These are phyloP conservation scores for Naganishia randhawae DNA, from an alignment of 768 basidiomycete species.

Conservation along the genomic window DNA sequence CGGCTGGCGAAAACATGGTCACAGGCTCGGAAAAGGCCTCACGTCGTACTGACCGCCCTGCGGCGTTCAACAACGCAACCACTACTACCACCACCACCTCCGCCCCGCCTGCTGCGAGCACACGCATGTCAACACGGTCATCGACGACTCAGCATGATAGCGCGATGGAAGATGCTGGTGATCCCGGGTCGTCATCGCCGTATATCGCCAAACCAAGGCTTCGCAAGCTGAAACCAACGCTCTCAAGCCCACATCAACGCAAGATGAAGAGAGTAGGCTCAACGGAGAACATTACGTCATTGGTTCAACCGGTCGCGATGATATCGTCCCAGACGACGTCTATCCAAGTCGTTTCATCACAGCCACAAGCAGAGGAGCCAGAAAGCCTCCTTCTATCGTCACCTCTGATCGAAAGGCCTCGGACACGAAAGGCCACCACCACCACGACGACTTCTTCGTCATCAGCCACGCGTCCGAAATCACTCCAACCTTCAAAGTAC, in stretches of 20 bases:
- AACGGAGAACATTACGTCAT: not conserved
- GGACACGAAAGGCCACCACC: not conserved
- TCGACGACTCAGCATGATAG: not conserved
- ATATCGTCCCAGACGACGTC: constrained; percentile 8
- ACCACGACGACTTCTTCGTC: not conserved
- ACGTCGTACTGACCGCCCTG: not conserved
- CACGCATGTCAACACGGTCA: not conserved
- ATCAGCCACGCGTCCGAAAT: not conserved
- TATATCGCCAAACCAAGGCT: constrained; percentile 2
- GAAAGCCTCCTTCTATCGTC: not conserved
- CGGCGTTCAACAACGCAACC: not conserved
- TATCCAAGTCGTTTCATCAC: not conserved
- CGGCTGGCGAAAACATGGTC: not conserved
- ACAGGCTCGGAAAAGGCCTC: not conserved
- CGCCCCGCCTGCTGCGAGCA: not conserved
- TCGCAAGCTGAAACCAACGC: not conserved
- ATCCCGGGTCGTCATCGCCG: not conserved
- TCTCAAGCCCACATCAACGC: not conserved
- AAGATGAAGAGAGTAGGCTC: not conserved
- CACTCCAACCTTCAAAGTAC: not conserved
- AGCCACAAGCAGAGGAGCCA: not conserved
- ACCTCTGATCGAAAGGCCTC: not conserved
- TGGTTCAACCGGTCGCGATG: not conserved
- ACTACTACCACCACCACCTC: not conserved
- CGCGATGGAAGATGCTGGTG: not conserved